phyloP scores from a whole-genome alignment of 2,329 filamentous ascomycete species.

The Curvularia sp. region DNA sequence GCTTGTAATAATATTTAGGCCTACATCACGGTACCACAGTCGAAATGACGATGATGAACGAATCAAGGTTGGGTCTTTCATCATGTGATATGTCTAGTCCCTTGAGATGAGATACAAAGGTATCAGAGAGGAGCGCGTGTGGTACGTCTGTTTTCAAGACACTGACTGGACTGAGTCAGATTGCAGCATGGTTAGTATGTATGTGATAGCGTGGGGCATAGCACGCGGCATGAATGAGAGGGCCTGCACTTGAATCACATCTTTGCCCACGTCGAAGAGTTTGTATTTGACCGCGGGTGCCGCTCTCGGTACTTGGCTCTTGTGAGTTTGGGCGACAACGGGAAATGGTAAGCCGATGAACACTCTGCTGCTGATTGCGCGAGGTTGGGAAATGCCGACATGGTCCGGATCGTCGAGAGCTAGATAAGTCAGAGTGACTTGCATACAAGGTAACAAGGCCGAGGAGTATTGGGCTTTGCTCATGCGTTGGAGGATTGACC shows the following conservation, averaged over 20 bases:
- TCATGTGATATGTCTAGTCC: not conserved
- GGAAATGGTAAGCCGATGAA: not conserved
- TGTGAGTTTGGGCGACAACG: not conserved
- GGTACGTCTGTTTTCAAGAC: not conserved
- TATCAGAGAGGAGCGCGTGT: not conserved
- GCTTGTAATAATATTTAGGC: conserved; percentile 49
- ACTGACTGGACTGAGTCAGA: not conserved
- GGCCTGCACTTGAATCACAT: not conserved
- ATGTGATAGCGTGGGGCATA: not conserved
- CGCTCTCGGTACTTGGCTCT: not conserved
- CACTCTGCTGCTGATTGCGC: conserved; percentile 2
- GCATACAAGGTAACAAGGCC: conserved; percentile 10
- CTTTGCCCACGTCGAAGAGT: not conserved
- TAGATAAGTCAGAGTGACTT: conserved; percentile 6
- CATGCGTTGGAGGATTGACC: conserved; percentile 12
- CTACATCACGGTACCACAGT: conserved; percentile 26
- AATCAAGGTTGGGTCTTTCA: not conserved
- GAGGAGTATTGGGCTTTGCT: conserved; percentile 7
- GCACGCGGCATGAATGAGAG: not conserved
- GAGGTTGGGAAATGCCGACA: conserved; percentile 21
- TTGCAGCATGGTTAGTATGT: not conserved
- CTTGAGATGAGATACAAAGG: not conserved
- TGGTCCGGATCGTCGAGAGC: conserved; percentile 20
- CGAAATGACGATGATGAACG: conserved; percentile 22
- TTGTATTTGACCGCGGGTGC: not conserved